Conservation (phyloP, 805 yeast genomes). For the Wickerhamiella cacticola region DNA sequence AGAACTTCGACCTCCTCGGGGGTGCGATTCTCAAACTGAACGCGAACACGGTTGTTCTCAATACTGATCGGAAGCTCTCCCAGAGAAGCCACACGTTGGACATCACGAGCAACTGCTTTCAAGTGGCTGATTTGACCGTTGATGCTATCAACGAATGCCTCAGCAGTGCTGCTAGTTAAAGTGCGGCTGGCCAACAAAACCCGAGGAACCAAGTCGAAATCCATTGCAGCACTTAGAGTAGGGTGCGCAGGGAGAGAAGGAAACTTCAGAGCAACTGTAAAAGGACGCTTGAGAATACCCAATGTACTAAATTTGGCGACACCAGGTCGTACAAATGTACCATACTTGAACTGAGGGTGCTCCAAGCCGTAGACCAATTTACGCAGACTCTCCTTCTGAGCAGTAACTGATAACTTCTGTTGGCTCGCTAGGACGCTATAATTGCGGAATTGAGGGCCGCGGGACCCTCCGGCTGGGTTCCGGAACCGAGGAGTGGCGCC, state of each 20-base stretch:
- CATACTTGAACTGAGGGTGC: background rate
- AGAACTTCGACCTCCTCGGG: constrained; percentile 43
- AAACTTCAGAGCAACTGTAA: background rate
- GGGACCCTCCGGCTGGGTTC: background rate
- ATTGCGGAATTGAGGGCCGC: background rate
- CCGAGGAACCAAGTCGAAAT: constrained; percentile 39
- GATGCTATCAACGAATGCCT: constrained; percentile 33
- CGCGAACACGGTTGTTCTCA: constrained; percentile 33
- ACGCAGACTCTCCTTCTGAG: too few relatives aligned
- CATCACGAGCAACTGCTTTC: constrained; percentile 34
- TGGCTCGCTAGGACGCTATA: background rate
- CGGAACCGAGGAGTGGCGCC: constrained; percentile 6
- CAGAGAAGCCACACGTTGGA: constrained; percentile 39
- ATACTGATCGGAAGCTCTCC: constrained; percentile 56
- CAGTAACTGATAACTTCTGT: too few relatives aligned
- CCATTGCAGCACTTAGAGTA: constrained; percentile 31
- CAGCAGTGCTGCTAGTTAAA: constrained; percentile 35
- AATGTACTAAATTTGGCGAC: background rate
- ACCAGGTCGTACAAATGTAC: background rate
- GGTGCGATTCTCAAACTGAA: constrained; percentile 65
- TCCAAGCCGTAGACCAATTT: background rate
- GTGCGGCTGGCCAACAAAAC: constrained; percentile 33
- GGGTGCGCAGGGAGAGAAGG: constrained; percentile 2
- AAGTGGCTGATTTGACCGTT: constrained; percentile 25
- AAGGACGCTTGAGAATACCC: background rate